Conservation (phyloP, 352 stramenopile species). For the Pythium grandisporangium region DNA sequence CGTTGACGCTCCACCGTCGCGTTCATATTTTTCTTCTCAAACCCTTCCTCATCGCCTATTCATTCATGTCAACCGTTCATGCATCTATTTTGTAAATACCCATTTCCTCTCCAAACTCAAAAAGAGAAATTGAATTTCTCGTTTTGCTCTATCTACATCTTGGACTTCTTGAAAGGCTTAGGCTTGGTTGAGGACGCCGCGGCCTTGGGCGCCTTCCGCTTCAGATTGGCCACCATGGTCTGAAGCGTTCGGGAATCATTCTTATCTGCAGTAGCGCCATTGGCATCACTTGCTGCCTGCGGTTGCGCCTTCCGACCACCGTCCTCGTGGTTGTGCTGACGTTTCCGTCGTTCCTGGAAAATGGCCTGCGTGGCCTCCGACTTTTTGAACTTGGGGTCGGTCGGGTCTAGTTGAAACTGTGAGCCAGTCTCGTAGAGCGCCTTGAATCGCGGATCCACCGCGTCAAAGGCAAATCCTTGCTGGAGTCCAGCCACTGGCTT, state of each 20-base stretch:
- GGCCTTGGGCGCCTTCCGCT: constrained; percentile 68
- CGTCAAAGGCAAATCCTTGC: constrained; percentile 70
- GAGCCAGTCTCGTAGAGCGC: constrained; percentile 70
- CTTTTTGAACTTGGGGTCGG: constrained; percentile 78
- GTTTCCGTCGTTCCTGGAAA: constrained; percentile 69
- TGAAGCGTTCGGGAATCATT: constrained; percentile 46
- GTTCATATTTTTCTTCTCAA: too few species aligned
- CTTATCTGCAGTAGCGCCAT: constrained; percentile 19
- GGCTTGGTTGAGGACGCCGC: constrained; percentile 17
- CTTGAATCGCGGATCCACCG: constrained; percentile 59
- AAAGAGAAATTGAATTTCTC: too few species aligned
- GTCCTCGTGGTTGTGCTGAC: constrained; percentile 24
- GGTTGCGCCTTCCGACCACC: background rate
- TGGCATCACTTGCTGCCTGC: constrained; percentile 1
- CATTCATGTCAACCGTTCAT: too few species aligned
- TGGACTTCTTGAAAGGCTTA: constrained; percentile 37
- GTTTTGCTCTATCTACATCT: constrained; percentile 13
- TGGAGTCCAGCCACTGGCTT: constrained; percentile 61
- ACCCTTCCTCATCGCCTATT: too few species aligned
- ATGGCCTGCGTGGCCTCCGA: constrained; percentile 72
- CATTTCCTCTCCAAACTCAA: background rate
- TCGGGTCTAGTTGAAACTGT: constrained; percentile 77
- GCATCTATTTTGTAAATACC: constrained; percentile 16
- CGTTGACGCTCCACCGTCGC: too few species aligned
- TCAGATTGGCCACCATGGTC: constrained; percentile 74